Base-by-base conservation (phyloP, 805 yeast genomes). In the Candida piceae region DNA sequence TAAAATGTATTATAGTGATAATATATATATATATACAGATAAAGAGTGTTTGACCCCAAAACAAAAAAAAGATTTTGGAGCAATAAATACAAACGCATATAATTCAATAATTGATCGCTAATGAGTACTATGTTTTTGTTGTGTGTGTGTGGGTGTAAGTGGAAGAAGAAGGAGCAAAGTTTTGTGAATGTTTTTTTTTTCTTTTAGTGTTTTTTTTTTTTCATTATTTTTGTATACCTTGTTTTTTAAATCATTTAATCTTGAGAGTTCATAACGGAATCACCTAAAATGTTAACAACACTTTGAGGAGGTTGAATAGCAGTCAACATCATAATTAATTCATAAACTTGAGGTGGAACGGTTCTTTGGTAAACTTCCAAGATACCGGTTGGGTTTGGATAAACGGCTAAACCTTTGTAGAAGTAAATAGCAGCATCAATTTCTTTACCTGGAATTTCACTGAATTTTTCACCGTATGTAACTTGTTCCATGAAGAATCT, bases 361-460 rank as follows among this genome's bases (percentile, higher is more conserved):
- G 89, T 74, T 69, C 84, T 84, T 69, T 90, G 96, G 67, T 86
- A 90, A 53, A 90, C 80, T 35, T 82, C 83, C 58, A 93, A 72
- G 52, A 93, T 77, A 54, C 87, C 96, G 39, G 94, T 81, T 41
- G 98, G 99, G 62, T 84, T 82, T 44, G 98, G 97, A 63, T 89
- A 90, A 34, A 88, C 89, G 29, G 86, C 76, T 57, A 93, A 72
- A 11, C 97, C 97, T 63, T 86, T 84, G 76, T 93, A 93, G 74
- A 88, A 93, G 49, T 81, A 75, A 49, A 89, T 70, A 26, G 98
- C 97, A 31, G 97, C 81, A 42, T 82, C 86, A 46, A 83, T 64
- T 60, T 84, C 86, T 49, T 75, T 72, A 46, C 80, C 82, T 44
- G 83, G 79, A 23, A 66, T 56, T 46, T 74, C 68, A 45, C 86